These are phyloP conservation scores for Petunia hybrid DNA, from an alignment of 305 asterid species.

Conservation along the genomic window DNA sequence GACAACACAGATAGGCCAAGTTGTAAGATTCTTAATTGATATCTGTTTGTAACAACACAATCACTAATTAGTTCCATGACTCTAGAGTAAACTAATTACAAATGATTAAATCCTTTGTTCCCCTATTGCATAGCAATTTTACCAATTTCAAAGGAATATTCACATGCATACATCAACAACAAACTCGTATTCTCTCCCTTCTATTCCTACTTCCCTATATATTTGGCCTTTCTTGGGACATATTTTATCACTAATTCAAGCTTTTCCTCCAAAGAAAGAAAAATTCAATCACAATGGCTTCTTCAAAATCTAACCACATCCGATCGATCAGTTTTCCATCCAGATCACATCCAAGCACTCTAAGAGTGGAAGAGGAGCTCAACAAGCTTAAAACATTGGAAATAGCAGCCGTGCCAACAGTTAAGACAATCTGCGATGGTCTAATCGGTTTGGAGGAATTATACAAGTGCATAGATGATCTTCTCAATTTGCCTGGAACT, in stretches of 20 bases:
- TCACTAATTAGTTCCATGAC: too few relatives aligned
- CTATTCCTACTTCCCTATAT: too few relatives aligned
- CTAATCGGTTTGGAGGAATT: conserved; percentile 25
- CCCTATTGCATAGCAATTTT: too few relatives aligned
- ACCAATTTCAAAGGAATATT: too few relatives aligned
- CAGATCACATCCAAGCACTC: conserved; percentile 28
- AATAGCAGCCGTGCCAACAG: background rate
- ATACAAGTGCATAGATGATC: conserved; percentile 31
- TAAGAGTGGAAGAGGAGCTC: conserved; percentile 31
- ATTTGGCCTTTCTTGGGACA: too few relatives aligned
- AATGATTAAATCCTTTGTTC: too few relatives aligned
- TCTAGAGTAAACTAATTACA: too few relatives aligned
- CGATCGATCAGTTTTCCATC: conserved; percentile 31
- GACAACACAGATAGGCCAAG: too few relatives aligned
- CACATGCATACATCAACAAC: too few relatives aligned
- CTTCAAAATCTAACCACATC: conserved; percentile 19
- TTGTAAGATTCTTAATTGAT: too few relatives aligned
- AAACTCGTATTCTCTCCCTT: too few relatives aligned
- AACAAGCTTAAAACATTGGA: conserved; percentile 30
- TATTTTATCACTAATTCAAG: background rate
- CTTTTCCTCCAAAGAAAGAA: background rate
- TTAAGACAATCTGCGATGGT: background rate
- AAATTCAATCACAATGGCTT: background rate
- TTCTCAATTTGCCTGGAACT: conserved; percentile 19
- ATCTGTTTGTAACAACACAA: too few relatives aligned